Evolutionary conservation across 2,329 filamentous ascomycete species (phyloP).

Genomic region (Ophiocordyceps camponoti-floridani): DNA sequence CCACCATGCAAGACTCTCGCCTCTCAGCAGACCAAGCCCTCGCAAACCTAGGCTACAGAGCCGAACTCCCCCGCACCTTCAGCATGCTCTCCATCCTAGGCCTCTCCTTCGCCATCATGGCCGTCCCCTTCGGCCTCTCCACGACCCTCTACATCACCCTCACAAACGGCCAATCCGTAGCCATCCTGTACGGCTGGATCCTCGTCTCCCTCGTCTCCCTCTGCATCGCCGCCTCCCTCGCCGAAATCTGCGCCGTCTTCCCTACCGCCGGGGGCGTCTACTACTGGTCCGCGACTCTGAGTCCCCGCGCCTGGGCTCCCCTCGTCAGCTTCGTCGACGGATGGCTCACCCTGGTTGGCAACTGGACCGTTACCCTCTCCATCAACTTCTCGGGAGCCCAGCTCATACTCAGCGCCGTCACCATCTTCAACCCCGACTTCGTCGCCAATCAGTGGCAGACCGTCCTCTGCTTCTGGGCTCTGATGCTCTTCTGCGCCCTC

Average conservation of each 20-base stretch:
- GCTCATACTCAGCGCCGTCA: conserved; percentile 49
- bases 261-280: conserved; percentile 45
- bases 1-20: conserved; percentile 4
- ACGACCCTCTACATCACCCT: conserved; percentile 33
- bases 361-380: conserved; percentile 52
- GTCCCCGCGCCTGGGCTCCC: conserved; percentile 41
- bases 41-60: conserved; percentile 29
- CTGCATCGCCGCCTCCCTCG: conserved; percentile 51
- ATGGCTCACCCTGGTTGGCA: conserved; percentile 57
- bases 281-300: conserved; percentile 55
- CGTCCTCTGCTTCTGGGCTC: conserved; percentile 55
- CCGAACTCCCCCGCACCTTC: conserved; percentile 30
- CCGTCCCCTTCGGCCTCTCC: conserved; percentile 30
- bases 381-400: conserved; percentile 53
- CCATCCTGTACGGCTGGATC: conserved; percentile 53
- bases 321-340: conserved; percentile 54
- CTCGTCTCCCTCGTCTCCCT: conserved; percentile 53
- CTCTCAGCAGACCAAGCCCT: conserved; percentile 22
- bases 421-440: conserved; percentile 45
- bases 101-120: conserved; percentile 32
- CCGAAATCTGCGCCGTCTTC: conserved; percentile 56
- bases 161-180: conserved; percentile 55
- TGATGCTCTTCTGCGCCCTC: conserved; percentile 42
- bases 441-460: conserved; percentile 48
- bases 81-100: conserved; percentile 29